Evolutionary conservation across 192 early-diverging fungal genomes (phyloP).

Genomic region (Backusella morwellensis): DNA sequence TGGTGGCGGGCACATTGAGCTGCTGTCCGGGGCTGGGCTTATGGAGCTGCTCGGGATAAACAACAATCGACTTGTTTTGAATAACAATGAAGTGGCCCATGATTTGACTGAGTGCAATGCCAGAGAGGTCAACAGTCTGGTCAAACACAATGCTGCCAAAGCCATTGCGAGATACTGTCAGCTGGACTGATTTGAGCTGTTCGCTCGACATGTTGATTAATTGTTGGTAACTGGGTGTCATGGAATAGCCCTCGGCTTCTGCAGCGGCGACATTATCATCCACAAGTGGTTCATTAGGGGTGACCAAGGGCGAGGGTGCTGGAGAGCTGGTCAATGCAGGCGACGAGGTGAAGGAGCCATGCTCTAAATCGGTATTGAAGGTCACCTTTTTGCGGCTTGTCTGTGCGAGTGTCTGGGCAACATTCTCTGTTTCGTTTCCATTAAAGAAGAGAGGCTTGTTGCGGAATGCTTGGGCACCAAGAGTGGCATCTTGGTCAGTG

Average conservation of each 20-base stretch:
- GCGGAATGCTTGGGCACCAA: constrained; percentile 60
- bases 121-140: constrained; percentile 80
- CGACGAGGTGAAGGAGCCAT: not conserved
- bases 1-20: constrained; percentile 82
- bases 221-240: constrained; percentile 70
- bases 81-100: constrained; percentile 81
- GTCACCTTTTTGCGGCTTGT: not conserved
- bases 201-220: constrained; percentile 66
- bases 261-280: not conserved
- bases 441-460: not conserved
- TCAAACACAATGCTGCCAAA: constrained; percentile 79
- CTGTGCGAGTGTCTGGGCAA: not conserved
- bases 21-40: constrained; percentile 85
- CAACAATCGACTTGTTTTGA: constrained; percentile 59
- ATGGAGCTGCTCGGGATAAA: constrained; percentile 79
- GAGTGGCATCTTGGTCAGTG: constrained; percentile 29
- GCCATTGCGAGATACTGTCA: constrained; percentile 66
- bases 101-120: constrained; percentile 58
- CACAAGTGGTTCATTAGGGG: not conserved
- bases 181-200: constrained; percentile 70
- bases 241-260: constrained; percentile 60
- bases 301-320: not conserved
- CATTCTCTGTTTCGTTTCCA: not conserved
- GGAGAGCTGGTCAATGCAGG: not conserved
- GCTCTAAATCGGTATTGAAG: not conserved